Percentiles rank a stretch among this genome's conserved stretches.
phyloP scores from a whole-genome alignment of 1,139 yeast species.

The Spathaspora sp. region DNA sequence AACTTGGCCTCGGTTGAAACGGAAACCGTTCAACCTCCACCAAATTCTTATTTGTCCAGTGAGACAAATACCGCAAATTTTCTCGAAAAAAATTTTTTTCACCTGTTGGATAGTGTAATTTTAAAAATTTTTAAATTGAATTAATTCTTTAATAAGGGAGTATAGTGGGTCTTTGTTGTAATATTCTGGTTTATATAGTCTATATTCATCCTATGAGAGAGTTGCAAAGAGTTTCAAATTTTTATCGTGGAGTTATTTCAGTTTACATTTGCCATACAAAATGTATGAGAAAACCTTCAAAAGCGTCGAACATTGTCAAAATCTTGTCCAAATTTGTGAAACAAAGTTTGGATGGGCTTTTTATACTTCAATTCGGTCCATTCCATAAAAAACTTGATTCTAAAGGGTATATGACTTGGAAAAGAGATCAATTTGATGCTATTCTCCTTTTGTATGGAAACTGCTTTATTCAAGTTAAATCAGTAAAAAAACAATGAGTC shows the following conservation, averaged over 20 bases:
- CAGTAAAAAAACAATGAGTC: too few relatives aligned
- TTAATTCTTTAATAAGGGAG: background rate
- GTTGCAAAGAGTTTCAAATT: background rate
- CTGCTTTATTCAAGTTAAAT: too few relatives aligned
- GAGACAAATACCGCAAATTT: constrained; percentile 3
- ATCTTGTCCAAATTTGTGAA: background rate
- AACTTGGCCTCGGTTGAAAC: constrained; percentile 3
- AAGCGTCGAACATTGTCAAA: background rate
- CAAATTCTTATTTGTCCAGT: background rate
- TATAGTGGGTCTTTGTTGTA: background rate
- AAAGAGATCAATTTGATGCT: too few relatives aligned
- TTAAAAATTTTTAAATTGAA: background rate
- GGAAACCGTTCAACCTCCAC: background rate
- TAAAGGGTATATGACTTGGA: too few relatives aligned
- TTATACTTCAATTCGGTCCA: background rate
- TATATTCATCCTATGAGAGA: background rate
- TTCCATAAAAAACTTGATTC: too few relatives aligned
- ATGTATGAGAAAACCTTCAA: background rate
- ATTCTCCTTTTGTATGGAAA: too few relatives aligned
- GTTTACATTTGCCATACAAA: background rate
- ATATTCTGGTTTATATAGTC: background rate
- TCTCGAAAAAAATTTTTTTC: background rate
- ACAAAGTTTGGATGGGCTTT: background rate
- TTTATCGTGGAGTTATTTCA: background rate
- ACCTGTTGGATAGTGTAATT: background rate